These are phyloP conservation scores for Rhodotorula mucilaginosa DNA, from an alignment of 1,284 basidiomycete species.

Conservation along the genomic window DNA sequence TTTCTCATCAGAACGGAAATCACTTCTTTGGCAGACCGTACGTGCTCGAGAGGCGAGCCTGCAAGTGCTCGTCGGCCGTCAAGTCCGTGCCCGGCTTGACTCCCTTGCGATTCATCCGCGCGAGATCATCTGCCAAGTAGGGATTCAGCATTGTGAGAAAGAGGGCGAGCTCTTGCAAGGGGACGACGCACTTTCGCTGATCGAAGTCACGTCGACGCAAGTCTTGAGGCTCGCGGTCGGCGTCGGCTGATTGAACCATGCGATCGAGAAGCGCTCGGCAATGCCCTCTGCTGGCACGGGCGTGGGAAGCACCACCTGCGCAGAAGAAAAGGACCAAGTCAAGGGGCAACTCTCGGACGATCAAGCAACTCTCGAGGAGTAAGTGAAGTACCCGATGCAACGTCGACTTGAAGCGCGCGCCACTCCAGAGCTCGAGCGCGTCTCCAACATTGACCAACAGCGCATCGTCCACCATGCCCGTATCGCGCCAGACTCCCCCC, in stretches of 20 bases:
- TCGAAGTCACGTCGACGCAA: slow-evolving; percentile 27
- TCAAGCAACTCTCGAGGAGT: too few species aligned
- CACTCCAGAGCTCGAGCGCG: slow-evolving; percentile 27
- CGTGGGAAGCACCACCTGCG: slow-evolving; percentile 26
- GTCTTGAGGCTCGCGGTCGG: slow-evolving; percentile 26
- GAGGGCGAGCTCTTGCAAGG: background rate
- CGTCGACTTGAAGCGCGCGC: slow-evolving; percentile 35
- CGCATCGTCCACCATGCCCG: slow-evolving; percentile 25
- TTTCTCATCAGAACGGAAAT: background rate
- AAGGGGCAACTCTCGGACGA: background rate
- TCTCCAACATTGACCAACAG: slow-evolving; percentile 37
- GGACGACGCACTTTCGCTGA: slow-evolving; percentile 22
- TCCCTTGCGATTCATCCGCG: slow-evolving; percentile 35
- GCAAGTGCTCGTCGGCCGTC: slow-evolving; percentile 28
- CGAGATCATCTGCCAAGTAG: slow-evolving; percentile 17
- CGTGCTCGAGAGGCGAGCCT: slow-evolving; percentile 28
- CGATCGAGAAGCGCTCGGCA: slow-evolving; percentile 35
- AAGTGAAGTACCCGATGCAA: slow-evolving; percentile 32
- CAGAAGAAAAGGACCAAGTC: background rate
- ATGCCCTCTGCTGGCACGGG: slow-evolving; percentile 31
- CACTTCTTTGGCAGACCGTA: slow-evolving; percentile 14
- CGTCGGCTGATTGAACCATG: slow-evolving; percentile 38
- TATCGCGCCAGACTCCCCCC: slow-evolving; percentile 23
- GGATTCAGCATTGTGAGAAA: background rate
- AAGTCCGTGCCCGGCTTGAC: slow-evolving; percentile 24